These are phyloP conservation scores for Tylopilus subfusipes DNA, from an alignment of 768 basidiomycete genomes.

Conservation along the genomic window DNA sequence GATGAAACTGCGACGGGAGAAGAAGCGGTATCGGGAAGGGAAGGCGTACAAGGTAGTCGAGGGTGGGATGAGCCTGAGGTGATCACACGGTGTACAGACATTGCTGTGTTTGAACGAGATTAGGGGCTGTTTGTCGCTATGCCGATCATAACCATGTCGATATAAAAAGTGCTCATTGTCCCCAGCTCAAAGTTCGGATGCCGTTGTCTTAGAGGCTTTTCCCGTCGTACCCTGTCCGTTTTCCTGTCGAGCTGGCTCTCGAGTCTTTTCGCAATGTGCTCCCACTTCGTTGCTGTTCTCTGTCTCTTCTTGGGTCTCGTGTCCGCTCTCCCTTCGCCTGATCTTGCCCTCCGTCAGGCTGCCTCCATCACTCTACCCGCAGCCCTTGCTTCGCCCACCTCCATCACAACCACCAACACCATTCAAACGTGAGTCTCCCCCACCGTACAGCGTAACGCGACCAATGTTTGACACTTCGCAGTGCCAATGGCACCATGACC, in stretches of 20 bases:
- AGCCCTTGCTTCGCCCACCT: slow-evolving; percentile 31
- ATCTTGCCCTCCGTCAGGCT: slow-evolving; percentile 18
- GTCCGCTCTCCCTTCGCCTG: slow-evolving; percentile 26
- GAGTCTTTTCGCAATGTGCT: slow-evolving; percentile 27
- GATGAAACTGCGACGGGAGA: slow-evolving; percentile 38
- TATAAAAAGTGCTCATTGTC: slow-evolving; percentile 3
- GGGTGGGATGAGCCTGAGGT: slow-evolving; percentile 60
- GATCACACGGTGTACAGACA: neutral
- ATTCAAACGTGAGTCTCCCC: slow-evolving; percentile 40
- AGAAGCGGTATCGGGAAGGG: slow-evolving; percentile 53
- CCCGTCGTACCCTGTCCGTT: neutral
- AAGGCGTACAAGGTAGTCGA: slow-evolving; percentile 87
- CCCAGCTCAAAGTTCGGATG: neutral
- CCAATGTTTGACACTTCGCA: slow-evolving; percentile 18
- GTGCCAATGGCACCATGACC: slow-evolving; percentile 47
- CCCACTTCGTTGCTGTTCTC: slow-evolving; percentile 17
- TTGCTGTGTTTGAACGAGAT: neutral
- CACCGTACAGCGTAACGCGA: no score
- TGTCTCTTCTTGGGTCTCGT: slow-evolving; percentile 27
- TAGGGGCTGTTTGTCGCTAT: slow-evolving; percentile 16
- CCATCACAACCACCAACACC: slow-evolving; percentile 34
- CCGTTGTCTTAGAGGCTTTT: neutral
- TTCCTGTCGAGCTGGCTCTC: slow-evolving; percentile 37
- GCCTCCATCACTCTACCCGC: slow-evolving; percentile 18
- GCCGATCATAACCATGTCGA: slow-evolving; percentile 7